Conservation (phyloP, 2,329 filamentous ascomycete genomes). For the Coniosporium tulheliwenetii region DNA sequence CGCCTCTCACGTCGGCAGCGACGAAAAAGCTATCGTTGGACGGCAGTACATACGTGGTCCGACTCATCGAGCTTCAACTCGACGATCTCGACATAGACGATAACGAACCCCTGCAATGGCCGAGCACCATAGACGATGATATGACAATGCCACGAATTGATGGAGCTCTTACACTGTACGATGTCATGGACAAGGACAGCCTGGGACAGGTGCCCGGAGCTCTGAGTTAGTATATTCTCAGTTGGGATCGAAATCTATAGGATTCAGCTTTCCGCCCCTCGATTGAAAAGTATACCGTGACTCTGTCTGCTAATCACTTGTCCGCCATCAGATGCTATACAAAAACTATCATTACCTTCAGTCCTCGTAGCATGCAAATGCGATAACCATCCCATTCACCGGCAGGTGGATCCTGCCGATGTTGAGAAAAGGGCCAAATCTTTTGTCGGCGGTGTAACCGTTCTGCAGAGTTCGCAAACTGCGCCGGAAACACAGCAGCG, state of each 20-base stretch:
- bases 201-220: constrained; percentile 60
- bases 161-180: constrained; percentile 73
- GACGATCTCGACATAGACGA: constrained; percentile 34
- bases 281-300: too few relatives aligned
- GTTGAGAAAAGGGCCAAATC: constrained; percentile 48
- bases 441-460: constrained; percentile 48
- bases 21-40: constrained; percentile 41
- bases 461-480: constrained; percentile 57
- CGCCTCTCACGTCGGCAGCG: constrained; percentile 22
- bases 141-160: constrained; percentile 61
- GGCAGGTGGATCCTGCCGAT: constrained; percentile 53
- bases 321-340: constrained; percentile 47
- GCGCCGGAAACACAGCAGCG: constrained; percentile 57
- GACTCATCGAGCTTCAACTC: constrained; percentile 39
- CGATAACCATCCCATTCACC: constrained; percentile 55
- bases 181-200: constrained; percentile 65
- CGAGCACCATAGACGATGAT: constrained; percentile 39
- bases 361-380: constrained; percentile 82
- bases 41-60: constrained; percentile 38
- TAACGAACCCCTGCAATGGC: constrained; percentile 39
- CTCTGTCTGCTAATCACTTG: constrained; percentile 2
- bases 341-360: constrained; percentile 57
- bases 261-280: too few relatives aligned
- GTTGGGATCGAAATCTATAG: neutral
- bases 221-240: constrained; percentile 48